A percentile compares a stretch with the other conserved stretches of the same genome.
Evolutionary conservation across 2,329 filamentous ascomycete genomes (phyloP).

Genomic region (Alternaria panax): DNA sequence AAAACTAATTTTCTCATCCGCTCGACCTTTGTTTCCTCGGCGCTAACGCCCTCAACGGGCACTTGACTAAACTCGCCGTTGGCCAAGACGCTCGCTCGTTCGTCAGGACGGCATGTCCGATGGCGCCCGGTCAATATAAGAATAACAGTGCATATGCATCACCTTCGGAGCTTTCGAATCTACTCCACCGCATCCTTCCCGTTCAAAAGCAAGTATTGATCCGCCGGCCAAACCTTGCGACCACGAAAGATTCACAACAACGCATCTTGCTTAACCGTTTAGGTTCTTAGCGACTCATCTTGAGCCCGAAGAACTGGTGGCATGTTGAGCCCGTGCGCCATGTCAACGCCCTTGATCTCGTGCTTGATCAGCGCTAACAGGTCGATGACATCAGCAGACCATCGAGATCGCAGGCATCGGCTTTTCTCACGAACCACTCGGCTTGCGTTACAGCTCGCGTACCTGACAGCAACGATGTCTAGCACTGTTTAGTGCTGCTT

Average conservation of each 20-base stretch:
- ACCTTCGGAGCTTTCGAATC: background rate
- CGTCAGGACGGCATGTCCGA: background rate
- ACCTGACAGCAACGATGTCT: constrained; percentile 12
- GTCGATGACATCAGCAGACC: constrained; percentile 14
- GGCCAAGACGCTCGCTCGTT: background rate
- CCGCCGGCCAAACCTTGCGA: background rate
- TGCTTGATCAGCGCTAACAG: constrained; percentile 15
- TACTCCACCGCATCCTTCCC: background rate
- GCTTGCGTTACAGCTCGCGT: constrained; percentile 11
- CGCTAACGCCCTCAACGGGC: background rate
- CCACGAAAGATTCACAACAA: background rate
- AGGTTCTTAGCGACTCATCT: background rate
- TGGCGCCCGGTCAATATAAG: background rate
- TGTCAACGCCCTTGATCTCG: constrained; percentile 4
- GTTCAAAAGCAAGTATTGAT: background rate
- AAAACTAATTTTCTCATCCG: constrained; percentile 8
- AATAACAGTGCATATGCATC: background rate
- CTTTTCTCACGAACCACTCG: constrained; percentile 7
- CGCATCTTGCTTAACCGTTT: background rate
- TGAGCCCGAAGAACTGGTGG: background rate
- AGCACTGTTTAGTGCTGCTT: background rate
- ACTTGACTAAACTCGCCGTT: background rate
- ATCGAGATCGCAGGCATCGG: constrained; percentile 7
- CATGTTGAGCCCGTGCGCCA: background rate
- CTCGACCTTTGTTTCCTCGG: background rate